Evolutionary conservation across 257 asterid species (phyloP), one percentile per base, ranked within the genome.

Genomic region (Mitragyna speciosa): DNA sequence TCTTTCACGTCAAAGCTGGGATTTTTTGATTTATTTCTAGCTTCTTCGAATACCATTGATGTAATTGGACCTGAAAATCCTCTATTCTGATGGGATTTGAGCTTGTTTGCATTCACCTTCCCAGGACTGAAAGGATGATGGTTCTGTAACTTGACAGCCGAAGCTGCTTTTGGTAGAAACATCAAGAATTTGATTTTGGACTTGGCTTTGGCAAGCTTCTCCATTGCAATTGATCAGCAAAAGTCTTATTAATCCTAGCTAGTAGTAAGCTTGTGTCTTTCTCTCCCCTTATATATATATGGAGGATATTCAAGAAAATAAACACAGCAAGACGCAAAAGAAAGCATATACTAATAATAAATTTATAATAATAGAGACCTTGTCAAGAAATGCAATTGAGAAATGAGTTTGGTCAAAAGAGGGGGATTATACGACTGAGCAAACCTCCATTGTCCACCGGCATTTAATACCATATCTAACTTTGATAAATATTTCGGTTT

Each of bases 51-150:
- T 33, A 83, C 82, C 0, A 71, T 65, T 0, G 88, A 78, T n/a
- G 82, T 64, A 12, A 84, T 52, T 49, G 91, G 88, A 41, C 90
- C 92, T 9, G 89, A 85, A 54, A 82, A 84, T 14, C 89, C 89
- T 70, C 48, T 86, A 10, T 74, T 75, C 82, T 66, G 78, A 12
- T 76, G 82, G 77, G 78, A 7, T 31, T 79, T 80, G 52, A 41
- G 36, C 78, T 51, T 80, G 76, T 66, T 72, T 33, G 64, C 41
- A 26, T 73, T 68, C 17, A 51, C 79, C 58, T 76, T 81, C 3
- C 86, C 79, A 2, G 92, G 92, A 77, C 92, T 89, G 80, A 80
- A 89, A 4, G 84, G 85, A 14, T 74, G 66, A 11, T 73, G 86
- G 59, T 78, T 83, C 73, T 82, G 87, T 77, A 89, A 85, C 43